A percentile compares a stretch with the other conserved stretches of the same genome.
Evolutionary conservation across 2,329 filamentous ascomycete genomes (phyloP).

Genomic region (Aspergillus flavus): DNA sequence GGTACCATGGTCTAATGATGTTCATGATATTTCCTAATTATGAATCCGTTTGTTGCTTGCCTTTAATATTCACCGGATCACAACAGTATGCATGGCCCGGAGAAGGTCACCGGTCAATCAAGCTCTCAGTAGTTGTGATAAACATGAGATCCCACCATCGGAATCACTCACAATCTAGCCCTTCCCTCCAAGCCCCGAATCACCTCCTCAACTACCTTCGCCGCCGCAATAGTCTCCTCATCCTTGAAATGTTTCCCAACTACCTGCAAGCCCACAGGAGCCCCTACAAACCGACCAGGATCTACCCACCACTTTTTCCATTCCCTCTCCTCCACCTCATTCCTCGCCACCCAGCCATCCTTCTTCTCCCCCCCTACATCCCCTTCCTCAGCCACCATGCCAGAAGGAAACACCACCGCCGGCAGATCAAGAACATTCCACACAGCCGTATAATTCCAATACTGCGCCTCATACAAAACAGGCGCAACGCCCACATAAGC

Average conservation of each 20-base stretch:
- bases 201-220: constrained; percentile 28
- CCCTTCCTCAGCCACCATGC: constrained; percentile 29
- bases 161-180: neutral
- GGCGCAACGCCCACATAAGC: constrained; percentile 31
- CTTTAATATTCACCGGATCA: too few species aligned
- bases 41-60: neutral
- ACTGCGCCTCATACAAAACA: constrained; percentile 36
- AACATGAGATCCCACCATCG: neutral
- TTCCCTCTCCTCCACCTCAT: constrained; percentile 33
- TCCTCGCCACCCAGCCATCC: constrained; percentile 25
- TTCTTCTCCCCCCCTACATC: constrained; percentile 24
- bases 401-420: constrained; percentile 32
- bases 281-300: constrained; percentile 37
- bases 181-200: constrained; percentile 11
- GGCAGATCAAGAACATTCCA: constrained; percentile 38
- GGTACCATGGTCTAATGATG: constrained; percentile 19
- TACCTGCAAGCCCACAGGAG: constrained; percentile 57
- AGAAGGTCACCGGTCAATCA: too few species aligned
- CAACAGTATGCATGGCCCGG: too few species aligned
- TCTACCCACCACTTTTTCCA: constrained; percentile 33
- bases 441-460: constrained; percentile 40
- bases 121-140: neutral
- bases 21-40: neutral
- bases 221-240: constrained; percentile 49
- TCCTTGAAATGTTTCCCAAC: constrained; percentile 55